A percentile compares a stretch with the other conserved stretches of the same genome.
These are phyloP conservation scores for Plantago major DNA, from an alignment of 257 asterid species.

Conservation along the genomic window DNA sequence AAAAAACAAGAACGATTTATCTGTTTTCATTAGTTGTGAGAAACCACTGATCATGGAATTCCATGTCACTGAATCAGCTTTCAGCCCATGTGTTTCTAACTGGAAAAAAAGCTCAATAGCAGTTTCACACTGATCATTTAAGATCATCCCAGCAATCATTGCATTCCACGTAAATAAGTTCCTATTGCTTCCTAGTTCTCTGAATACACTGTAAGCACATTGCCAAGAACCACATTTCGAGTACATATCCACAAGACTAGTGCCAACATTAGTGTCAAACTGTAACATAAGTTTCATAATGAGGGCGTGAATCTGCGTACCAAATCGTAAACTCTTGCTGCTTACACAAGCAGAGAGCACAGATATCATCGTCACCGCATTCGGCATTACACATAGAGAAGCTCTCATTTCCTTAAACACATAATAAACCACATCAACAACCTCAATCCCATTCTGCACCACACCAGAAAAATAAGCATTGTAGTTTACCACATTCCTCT, in stretches of 20 bases:
- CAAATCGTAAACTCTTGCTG: conserved; percentile 46
- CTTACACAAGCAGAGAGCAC: conserved; percentile 65
- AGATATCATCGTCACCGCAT: conserved; percentile 51
- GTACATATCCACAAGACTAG: conserved; percentile 77
- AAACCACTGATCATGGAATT: conserved; percentile 82
- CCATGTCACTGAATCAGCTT: conserved; percentile 75
- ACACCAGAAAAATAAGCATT: conserved; percentile 76
- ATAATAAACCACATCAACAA: conserved; percentile 34
- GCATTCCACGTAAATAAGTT: conserved; percentile 76
- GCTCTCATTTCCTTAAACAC: conserved; percentile 61
- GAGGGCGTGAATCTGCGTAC: conserved; percentile 70
- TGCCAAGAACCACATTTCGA: conserved; percentile 70
- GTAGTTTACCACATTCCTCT: conserved; percentile 56
- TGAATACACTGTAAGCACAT: conserved; percentile 52
- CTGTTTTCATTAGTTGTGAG: conserved; percentile 43
- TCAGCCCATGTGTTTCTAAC: conserved; percentile 41
- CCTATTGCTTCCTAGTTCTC: conserved; percentile 47
- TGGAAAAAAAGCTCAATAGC: conserved; percentile 53
- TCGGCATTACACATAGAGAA: conserved; percentile 36
- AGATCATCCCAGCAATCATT: conserved; percentile 82
- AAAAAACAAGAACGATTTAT: conserved; percentile 60
- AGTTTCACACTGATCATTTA: conserved; percentile 41
- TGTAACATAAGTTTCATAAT: conserved; percentile 36
- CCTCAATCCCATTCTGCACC: conserved; percentile 61
- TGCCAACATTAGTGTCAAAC: conserved; percentile 49